These are phyloP conservation scores for Podospora appendiculata DNA, from an alignment of 495 filamentous ascomycete species.

Conservation along the genomic window DNA sequence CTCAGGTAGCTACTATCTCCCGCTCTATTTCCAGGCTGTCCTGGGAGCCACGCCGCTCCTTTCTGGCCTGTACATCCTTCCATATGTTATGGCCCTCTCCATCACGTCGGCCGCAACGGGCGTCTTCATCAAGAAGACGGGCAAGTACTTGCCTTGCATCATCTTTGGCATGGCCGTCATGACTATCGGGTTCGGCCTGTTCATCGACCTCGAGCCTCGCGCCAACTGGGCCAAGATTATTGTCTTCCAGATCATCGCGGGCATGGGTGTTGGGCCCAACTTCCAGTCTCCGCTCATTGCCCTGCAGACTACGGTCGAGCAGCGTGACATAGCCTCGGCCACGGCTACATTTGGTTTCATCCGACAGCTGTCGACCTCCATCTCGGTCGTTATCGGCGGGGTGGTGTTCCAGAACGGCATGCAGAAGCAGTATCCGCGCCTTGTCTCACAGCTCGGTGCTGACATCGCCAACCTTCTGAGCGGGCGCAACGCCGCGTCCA, in stretches of 20 bases:
- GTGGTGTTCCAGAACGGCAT: constrained; percentile 70
- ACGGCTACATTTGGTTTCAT: constrained; percentile 71
- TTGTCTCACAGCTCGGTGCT: constrained; percentile 33
- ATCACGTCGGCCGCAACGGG: constrained; percentile 57
- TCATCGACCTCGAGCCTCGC: constrained; percentile 46
- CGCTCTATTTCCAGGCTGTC: constrained; percentile 72
- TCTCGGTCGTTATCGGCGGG: constrained; percentile 70
- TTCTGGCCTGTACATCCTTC: constrained; percentile 72
- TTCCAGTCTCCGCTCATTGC: constrained; percentile 76
- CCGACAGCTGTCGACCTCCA: constrained; percentile 61
- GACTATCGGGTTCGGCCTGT: constrained; percentile 58
- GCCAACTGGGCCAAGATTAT: constrained; percentile 53
- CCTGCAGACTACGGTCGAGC: constrained; percentile 61
- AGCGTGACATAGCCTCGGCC: constrained; percentile 66
- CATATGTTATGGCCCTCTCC: constrained; percentile 64
- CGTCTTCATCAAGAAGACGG: constrained; percentile 66
- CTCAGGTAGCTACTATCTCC: constrained; percentile 64
- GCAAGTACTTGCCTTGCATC: constrained; percentile 46
- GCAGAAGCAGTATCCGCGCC: constrained; percentile 32
- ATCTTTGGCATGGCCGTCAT: constrained; percentile 49
- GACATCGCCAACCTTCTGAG: constrained; percentile 34
- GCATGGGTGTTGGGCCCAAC: constrained; percentile 57
- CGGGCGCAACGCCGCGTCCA: constrained; percentile 49
- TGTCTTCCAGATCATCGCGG: constrained; percentile 55
- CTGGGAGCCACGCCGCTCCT: constrained; percentile 64